Percentiles rank a stretch among this genome's conserved stretches.
phyloP scores from a whole-genome alignment of 2,329 filamentous ascomycete genomes.

The Trichoderma brevicompactum region DNA sequence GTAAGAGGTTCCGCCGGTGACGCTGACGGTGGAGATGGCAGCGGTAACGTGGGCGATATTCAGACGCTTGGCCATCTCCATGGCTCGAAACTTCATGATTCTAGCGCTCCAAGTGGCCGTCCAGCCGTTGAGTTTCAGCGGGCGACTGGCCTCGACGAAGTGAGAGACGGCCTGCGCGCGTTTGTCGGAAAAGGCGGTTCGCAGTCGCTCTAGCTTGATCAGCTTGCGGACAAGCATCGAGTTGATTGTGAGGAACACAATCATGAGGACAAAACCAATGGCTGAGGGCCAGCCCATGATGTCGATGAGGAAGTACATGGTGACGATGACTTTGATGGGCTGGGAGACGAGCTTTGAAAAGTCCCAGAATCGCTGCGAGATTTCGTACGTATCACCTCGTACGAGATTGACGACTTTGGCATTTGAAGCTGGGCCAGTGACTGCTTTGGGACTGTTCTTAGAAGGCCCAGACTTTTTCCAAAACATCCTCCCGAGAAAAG shows the following conservation, averaged over 20 bases:
- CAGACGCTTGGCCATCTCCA: conserved; percentile 46
- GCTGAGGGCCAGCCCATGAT: conserved; percentile 82
- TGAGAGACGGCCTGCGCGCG: conserved; percentile 82
- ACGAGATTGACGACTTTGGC: conserved; percentile 91
- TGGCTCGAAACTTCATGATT: conserved; percentile 43
- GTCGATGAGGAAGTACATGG: conserved; percentile 64
- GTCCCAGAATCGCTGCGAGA: conserved; percentile 87
- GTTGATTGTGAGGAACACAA: conserved; percentile 72
- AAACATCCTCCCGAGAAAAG: conserved; percentile 31
- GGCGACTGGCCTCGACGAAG: conserved; percentile 83
- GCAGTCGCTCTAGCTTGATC: conserved; percentile 69
- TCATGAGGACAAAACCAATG: conserved; percentile 70
- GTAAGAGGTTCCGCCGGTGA: conserved; percentile 73
- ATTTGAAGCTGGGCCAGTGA: conserved; percentile 63
- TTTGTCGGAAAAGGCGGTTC: conserved; percentile 74
- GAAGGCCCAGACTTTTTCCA: conserved; percentile 32
- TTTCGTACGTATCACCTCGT: conserved; percentile 79
- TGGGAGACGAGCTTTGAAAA: conserved; percentile 75
- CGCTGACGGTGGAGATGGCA: conserved; percentile 70
- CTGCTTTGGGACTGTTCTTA: conserved; percentile 28
- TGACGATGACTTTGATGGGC: conserved; percentile 75
- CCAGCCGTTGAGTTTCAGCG: conserved; percentile 54
- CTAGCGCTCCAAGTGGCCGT: conserved; percentile 44
- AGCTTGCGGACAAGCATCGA: conserved; percentile 67
- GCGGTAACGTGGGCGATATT: conserved; percentile 44